phyloP scores from a whole-genome alignment of 306 rosid species.

The Trifolium subterraneum region DNA sequence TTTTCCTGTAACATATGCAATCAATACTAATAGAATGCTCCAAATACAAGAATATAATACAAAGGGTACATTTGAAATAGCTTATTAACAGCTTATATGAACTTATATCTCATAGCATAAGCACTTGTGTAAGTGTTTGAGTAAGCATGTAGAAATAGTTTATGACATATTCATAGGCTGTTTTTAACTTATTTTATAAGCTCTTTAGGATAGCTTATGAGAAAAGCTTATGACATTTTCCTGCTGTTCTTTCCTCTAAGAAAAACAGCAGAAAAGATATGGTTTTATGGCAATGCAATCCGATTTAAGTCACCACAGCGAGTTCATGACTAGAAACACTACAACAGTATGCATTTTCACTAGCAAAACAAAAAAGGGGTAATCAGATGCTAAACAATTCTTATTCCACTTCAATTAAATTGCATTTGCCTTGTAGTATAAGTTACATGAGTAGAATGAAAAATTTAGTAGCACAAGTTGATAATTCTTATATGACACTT shows the following conservation, averaged over 20 bases:
- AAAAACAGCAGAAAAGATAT: conserved; percentile 2
- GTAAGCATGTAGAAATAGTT: neutral
- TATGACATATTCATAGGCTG: neutral
- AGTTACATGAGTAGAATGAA: neutral
- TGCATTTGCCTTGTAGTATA: neutral
- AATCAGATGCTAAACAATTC: neutral
- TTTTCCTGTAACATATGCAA: neutral
- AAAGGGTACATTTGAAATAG: neutral
- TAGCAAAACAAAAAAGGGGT: neutral
- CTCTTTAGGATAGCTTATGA: neutral
- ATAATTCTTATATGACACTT: neutral
- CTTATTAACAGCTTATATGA: neutral
- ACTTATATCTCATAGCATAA: neutral
- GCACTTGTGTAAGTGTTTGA: neutral
- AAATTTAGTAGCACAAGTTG: neutral
- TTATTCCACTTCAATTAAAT: neutral
- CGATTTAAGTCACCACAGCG: neutral
- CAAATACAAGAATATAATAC: neutral
- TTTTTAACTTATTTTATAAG: neutral
- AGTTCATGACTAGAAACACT: conserved; percentile 14
- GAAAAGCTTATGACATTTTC: neutral
- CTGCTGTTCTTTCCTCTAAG: neutral
- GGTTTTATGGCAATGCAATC: neutral
- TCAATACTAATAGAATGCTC: conserved; percentile 12
- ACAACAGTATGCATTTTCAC: too few species aligned